Conservation (phyloP, 495 filamentous ascomycete species). For the Penicillium riverlandense region DNA sequence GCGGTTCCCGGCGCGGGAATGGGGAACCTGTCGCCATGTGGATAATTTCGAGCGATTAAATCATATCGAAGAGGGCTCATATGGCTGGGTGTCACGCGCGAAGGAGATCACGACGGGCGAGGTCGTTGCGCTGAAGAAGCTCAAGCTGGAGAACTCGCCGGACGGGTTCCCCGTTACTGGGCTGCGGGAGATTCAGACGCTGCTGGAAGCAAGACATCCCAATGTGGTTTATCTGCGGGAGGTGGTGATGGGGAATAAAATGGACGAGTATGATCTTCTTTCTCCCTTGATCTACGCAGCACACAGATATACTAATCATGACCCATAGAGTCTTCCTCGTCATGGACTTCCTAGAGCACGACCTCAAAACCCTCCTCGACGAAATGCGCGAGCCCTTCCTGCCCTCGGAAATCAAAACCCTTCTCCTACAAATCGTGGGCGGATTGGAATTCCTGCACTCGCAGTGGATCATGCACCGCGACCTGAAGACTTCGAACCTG, state of each 20-base stretch:
- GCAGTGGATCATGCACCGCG: conserved; percentile 92
- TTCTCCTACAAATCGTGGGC: conserved; percentile 73
- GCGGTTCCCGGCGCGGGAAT: conserved; percentile 61
- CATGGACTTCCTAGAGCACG: conserved; percentile 97
- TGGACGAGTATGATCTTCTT: conserved; percentile 58
- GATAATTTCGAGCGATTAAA: conserved; percentile 90
- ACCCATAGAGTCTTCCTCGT: conserved; percentile 76
- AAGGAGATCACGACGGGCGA: conserved; percentile 72
- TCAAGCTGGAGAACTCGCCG: conserved; percentile 81
- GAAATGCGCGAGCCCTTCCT: conserved; percentile 93
- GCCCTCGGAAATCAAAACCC: conserved; percentile 85
- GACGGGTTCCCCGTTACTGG: conserved; percentile 92
- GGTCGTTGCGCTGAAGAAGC: conserved; percentile 86
- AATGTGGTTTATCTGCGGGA: conserved; percentile 79
- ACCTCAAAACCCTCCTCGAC: conserved; percentile 88
- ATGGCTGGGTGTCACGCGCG: conserved; percentile 89
- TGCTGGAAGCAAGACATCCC: conserved; percentile 56
- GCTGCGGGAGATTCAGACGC: conserved; percentile 76
- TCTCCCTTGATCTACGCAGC: background rate
- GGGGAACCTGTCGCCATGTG: conserved; percentile 72
- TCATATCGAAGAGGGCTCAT: conserved; percentile 94
- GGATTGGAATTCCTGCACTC: conserved; percentile 82
- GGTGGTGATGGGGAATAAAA: conserved; percentile 74
- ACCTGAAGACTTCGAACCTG: conserved; percentile 94
- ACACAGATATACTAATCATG: conserved; percentile 2